Percentiles rank a stretch among this genome's conserved stretches.
Conservation (phyloP, 2,329 filamentous ascomycete genomes). For the Leptodontidium sp. region DNA sequence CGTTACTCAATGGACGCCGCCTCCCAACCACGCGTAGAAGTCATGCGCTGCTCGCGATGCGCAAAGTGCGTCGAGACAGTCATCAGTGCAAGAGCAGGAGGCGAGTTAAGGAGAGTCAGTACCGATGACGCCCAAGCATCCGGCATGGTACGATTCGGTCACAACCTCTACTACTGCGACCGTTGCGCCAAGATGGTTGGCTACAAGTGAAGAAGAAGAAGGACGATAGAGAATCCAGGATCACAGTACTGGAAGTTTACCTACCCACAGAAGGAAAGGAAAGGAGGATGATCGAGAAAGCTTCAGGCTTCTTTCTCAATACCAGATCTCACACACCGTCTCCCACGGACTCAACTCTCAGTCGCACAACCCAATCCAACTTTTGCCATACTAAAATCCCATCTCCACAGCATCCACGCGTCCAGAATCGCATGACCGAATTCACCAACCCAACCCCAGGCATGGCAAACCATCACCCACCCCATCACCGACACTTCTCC, state of each 20-base stretch:
- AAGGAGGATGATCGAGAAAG: conserved; percentile 1
- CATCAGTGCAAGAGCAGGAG: conserved; percentile 44
- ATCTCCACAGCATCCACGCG: background rate
- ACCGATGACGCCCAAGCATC: conserved; percentile 65
- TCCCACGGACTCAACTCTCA: background rate
- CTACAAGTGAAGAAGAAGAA: conserved; percentile 59
- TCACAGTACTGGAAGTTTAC: conserved; percentile 6
- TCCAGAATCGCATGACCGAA: background rate
- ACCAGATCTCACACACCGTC: background rate
- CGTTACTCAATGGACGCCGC: conserved; percentile 34
- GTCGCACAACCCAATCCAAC: background rate
- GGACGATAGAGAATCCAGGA: conserved; percentile 2
- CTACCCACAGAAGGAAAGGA: conserved; percentile 5
- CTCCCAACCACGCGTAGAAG: conserved; percentile 54
- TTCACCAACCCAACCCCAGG: background rate
- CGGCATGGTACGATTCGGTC: conserved; percentile 71
- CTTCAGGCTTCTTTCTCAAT: background rate
- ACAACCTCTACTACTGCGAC: conserved; percentile 72
- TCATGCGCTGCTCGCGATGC: conserved; percentile 70
- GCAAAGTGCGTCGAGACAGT: conserved; percentile 67
- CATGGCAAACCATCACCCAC: no score
- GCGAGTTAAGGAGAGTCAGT: conserved; percentile 34
- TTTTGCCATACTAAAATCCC: background rate
- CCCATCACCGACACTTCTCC: conserved; percentile 4
- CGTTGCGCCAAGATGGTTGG: conserved; percentile 70